A percentile compares a stretch with the other conserved stretches of the same genome.
These are phyloP conservation scores for Sarocladium oryzae DNA, from an alignment of 2,329 filamentous ascomycete genomes.

Conservation along the genomic window DNA sequence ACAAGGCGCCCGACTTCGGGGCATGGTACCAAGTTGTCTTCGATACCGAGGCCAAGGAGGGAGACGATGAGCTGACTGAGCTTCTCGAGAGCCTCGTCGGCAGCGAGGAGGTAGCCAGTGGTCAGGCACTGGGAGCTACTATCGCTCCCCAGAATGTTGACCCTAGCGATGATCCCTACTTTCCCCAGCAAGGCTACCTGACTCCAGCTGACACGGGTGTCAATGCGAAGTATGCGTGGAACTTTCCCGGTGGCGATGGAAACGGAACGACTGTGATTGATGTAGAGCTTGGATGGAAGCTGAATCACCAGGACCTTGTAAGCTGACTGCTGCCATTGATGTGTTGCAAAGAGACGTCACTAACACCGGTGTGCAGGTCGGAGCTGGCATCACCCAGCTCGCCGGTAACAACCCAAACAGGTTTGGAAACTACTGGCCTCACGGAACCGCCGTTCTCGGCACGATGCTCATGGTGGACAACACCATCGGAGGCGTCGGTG, in stretches of 20 bases:
- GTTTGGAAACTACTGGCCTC: slow-evolving; percentile 1
- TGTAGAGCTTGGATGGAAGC: slow-evolving; percentile 8
- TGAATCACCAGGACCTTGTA: slow-evolving; percentile 9
- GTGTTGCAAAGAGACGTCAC: background rate
- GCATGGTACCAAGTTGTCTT: slow-evolving; percentile 9
- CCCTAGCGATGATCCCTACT: slow-evolving; percentile 3
- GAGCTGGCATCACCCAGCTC: background rate
- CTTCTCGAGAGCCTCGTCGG: background rate
- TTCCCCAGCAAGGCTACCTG: slow-evolving; percentile 7
- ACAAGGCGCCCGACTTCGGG: slow-evolving; percentile 6
- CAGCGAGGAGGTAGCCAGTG: slow-evolving; percentile 4
- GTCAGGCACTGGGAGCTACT: background rate
- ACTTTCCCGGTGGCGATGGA: slow-evolving; percentile 10
- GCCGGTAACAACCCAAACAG: slow-evolving; percentile 8
- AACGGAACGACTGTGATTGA: slow-evolving; percentile 9
- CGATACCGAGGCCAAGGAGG: slow-evolving; percentile 5
- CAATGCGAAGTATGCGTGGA: slow-evolving; percentile 10
- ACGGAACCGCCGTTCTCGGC: slow-evolving; percentile 5
- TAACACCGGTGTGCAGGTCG: background rate
- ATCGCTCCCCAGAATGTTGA: background rate
- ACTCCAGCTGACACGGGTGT: background rate
- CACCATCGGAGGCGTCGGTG: slow-evolving; percentile 8
- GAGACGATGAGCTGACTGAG: background rate
- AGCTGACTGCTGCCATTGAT: background rate
- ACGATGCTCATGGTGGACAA: slow-evolving; percentile 11